These are phyloP conservation scores for Ceratocystis diversiconidia DNA, from an alignment of 2,329 filamentous ascomycete genomes.

Conservation along the genomic window DNA sequence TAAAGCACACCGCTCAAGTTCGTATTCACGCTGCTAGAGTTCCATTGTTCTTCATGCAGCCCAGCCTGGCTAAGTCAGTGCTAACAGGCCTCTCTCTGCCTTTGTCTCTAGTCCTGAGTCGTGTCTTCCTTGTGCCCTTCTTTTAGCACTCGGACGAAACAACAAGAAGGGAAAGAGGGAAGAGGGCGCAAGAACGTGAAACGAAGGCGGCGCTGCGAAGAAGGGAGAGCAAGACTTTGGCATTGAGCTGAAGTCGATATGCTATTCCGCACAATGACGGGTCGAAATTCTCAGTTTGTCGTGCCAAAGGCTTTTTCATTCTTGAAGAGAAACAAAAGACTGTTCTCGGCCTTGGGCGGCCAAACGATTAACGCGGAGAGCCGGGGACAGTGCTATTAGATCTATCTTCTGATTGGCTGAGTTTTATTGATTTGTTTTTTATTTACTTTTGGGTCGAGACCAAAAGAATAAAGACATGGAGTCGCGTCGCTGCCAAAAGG, in stretches of 20 bases:
- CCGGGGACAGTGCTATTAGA: not conserved
- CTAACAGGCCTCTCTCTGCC: not conserved
- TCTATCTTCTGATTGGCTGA: too few relatives aligned
- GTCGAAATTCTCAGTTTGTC: too few relatives aligned
- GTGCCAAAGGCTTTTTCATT: too few relatives aligned
- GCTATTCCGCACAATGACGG: too few relatives aligned
- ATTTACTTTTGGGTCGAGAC: not conserved
- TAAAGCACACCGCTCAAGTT: not conserved
- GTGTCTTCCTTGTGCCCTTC: not conserved
- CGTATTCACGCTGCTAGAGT: not conserved
- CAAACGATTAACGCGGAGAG: not conserved
- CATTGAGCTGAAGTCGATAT: too few relatives aligned
- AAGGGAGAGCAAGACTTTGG: not conserved
- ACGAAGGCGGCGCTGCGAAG: not conserved
- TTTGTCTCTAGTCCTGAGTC: not conserved
- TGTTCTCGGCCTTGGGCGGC: not conserved
- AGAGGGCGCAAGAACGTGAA: too few relatives aligned
- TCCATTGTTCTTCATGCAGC: not conserved
- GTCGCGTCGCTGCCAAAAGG: not conserved
- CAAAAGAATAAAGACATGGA: not conserved
- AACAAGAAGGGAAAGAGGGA: not conserved
- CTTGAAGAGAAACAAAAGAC: not conserved
- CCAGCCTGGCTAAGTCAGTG: too few relatives aligned
- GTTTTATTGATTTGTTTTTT: not conserved
- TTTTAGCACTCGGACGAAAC: not conserved